Percentiles rank a stretch among this genome's conserved stretches.
These are phyloP conservation scores for Mycena citricolor DNA, from an alignment of 1,284 basidiomycete genomes.

Conservation along the genomic window DNA sequence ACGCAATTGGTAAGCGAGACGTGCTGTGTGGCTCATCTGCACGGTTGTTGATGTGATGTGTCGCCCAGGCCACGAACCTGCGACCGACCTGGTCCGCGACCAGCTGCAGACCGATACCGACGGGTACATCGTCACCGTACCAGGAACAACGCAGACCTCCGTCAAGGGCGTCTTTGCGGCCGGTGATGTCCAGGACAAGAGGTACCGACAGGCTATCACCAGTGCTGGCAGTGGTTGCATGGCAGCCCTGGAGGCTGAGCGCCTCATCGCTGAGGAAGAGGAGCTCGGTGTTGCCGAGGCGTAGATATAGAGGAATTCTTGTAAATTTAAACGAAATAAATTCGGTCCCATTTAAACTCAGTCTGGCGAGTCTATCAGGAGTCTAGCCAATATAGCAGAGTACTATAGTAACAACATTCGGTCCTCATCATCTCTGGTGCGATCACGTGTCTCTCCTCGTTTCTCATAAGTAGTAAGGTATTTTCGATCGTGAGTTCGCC, in stretches of 20 bases:
- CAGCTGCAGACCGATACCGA: conserved; percentile 91
- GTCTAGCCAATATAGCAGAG: too few relatives aligned
- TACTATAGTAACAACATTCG: too few relatives aligned
- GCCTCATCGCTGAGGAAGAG: conserved; percentile 91
- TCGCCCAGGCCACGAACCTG: conserved; percentile 79
- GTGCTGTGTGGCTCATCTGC: conserved; percentile 2
- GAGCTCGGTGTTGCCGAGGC: conserved; percentile 37
- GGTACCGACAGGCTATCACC: conserved; percentile 94
- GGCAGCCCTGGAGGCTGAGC: conserved; percentile 94
- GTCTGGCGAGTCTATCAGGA: too few relatives aligned
- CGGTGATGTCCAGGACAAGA: conserved; percentile 99
- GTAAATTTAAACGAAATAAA: too few relatives aligned
- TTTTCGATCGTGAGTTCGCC: too few relatives aligned
- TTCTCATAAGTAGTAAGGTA: too few relatives aligned
- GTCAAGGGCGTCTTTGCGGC: conserved; percentile 97
- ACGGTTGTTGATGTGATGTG: too few relatives aligned
- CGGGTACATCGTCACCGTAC: conserved; percentile 95
- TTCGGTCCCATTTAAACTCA: too few relatives aligned
- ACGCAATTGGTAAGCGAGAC: conserved; percentile 76
- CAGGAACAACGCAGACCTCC: conserved; percentile 94
- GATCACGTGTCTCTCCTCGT: too few relatives aligned
- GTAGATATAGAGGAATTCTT: too few relatives aligned
- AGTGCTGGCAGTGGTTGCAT: conserved; percentile 93
- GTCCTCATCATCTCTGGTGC: too few relatives aligned
- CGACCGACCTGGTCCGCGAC: conserved; percentile 83